These are phyloP conservation scores for Penicillium tannophilum DNA, from an alignment of 495 filamentous ascomycete species.

Conservation along the genomic window DNA sequence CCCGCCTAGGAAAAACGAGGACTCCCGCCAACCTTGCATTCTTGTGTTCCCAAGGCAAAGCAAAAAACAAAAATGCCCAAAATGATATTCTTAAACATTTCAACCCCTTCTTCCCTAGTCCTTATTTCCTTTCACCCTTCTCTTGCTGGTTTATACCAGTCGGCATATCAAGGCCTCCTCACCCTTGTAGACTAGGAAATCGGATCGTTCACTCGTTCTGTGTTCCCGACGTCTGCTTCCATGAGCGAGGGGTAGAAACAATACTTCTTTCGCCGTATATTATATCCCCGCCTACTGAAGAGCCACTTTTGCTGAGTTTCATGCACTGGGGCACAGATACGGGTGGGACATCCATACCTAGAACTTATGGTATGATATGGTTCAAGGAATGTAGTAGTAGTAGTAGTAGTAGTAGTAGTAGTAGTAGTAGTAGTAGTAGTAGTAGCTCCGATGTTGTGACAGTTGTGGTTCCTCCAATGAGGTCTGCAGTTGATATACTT, in stretches of 20 bases:
- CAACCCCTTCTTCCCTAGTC: constrained; percentile 10
- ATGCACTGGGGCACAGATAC: constrained; percentile 92
- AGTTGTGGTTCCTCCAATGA: no score
- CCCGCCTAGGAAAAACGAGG: background rate
- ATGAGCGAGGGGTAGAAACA: constrained; percentile 49
- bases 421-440: background rate
- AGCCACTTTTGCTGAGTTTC: constrained; percentile 73
- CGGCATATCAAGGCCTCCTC: constrained; percentile 50
- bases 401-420: no score
- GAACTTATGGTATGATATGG: background rate
- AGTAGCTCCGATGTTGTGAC: no score
- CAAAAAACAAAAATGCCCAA: background rate
- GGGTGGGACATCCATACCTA: constrained; percentile 70
- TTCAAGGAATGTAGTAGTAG: background rate
- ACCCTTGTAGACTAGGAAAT: constrained; percentile 31
- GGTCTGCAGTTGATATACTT: no score
- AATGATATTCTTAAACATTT: constrained; percentile 2
- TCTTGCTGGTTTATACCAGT: constrained; percentile 10
- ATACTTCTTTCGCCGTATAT: constrained; percentile 41
- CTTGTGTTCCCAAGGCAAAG: background rate
- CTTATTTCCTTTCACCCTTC: constrained; percentile 10
- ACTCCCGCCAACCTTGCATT: background rate
- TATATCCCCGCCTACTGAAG: constrained; percentile 72
- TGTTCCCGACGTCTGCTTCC: constrained; percentile 27
- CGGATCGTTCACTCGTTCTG: constrained; percentile 22